Conservation (phyloP, 1,139 yeast species). For the Geotrichum aggregatum region DNA sequence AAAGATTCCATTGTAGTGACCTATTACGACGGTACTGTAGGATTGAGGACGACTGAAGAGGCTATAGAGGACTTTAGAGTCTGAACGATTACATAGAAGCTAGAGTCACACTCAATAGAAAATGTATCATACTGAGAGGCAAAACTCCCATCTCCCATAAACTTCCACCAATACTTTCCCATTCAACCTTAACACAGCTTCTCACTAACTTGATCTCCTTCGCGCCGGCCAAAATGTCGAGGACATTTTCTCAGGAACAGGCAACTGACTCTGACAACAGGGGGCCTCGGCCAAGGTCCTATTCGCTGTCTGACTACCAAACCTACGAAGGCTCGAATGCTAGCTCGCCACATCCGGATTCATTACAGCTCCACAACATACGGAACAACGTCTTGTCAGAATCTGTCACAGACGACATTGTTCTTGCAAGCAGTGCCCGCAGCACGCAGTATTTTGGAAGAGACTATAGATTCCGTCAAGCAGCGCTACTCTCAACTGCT, state of each 20-base stretch:
- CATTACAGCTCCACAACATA: not conserved
- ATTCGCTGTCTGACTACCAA: not conserved
- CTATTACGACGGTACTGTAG: constrained; percentile 30
- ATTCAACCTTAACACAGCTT: no score
- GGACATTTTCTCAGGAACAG: not conserved
- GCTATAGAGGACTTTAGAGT: constrained; percentile 32
- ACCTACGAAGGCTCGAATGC: no score
- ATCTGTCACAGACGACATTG: not conserved
- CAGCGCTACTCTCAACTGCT: no score
- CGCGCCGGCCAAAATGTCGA: not conserved
- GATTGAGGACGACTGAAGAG: constrained; percentile 35
- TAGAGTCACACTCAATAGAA: not conserved
- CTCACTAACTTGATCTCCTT: no score
- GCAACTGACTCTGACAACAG: not conserved
- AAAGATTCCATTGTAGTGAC: constrained; percentile 27
- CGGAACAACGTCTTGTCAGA: not conserved
- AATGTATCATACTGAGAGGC: no score
- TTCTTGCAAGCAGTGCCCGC: not conserved
- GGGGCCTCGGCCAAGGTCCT: not conserved
- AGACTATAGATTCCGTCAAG: not conserved
- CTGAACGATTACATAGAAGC: not conserved
- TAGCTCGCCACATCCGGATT: not conserved
- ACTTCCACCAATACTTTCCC: no score
- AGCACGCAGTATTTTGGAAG: not conserved
- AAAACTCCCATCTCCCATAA: no score